A percentile compares a stretch with the other conserved stretches of the same genome.
phyloP scores from a whole-genome alignment of 345 rosid species.

The Combretum micranthum region DNA sequence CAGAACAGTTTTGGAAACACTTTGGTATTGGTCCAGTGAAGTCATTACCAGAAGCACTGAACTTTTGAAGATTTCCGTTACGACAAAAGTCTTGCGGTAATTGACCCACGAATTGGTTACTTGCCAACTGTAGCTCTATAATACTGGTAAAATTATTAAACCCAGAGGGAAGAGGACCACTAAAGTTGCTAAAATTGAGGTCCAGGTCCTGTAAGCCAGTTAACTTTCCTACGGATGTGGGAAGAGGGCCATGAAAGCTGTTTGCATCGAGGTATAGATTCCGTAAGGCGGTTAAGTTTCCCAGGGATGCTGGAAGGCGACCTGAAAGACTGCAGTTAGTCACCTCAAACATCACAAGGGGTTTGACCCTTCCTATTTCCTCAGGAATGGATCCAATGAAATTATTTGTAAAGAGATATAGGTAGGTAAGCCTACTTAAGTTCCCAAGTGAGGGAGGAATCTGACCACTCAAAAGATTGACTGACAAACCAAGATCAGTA shows the following conservation, averaged over 20 bases:
- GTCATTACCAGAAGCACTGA: background rate
- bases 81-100: constrained; percentile 18
- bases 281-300: no score
- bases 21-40: constrained; percentile 25
- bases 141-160: constrained; percentile 1
- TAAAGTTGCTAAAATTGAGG: constrained; percentile 7
- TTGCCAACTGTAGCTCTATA: background rate
- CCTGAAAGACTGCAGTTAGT: no score
- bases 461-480: background rate
- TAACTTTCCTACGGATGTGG: constrained; percentile 2
- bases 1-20: constrained; percentile 21
- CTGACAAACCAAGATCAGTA: background rate
- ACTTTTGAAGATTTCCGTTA: constrained; percentile 1
- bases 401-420: background rate
- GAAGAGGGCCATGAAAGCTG: background rate
- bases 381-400: background rate
- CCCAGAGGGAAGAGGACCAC: constrained; percentile 19
- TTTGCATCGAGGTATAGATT: no score
- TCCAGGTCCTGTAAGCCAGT: background rate
- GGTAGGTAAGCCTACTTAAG: background rate
- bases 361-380: background rate
- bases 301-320: no score
- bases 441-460: background rate
- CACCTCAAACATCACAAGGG: background rate
- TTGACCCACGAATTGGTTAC: constrained; percentile 14